Evolutionary conservation across 345 rosid species (phyloP), one percentile per base, ranked within the genome.

Genomic region (thale cress (Arabidopsis thaliana)): DNA sequence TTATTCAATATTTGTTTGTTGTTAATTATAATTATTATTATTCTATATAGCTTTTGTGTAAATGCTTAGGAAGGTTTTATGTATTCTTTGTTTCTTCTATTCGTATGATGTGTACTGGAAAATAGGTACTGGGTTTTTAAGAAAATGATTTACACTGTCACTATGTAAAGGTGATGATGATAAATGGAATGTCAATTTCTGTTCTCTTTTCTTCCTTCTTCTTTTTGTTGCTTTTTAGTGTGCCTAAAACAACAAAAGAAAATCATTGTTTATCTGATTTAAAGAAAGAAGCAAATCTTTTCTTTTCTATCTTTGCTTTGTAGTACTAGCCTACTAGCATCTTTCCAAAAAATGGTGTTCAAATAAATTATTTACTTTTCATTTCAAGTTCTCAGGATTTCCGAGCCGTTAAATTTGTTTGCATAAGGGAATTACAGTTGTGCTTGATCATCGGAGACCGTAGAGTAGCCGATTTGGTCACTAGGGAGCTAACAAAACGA

Each of bases 1-100:
- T 55, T 61, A 69, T 76, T 76, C 71, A 76, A 76, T 76, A 69
- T 69, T 76, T 57, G 65, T 76, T 69, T 69, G 69, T 67, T 74
- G 67, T 67, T 67, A 25, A 65, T 74, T 75, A 59, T 45, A 37
- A 37, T 59, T 16, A 30, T 67, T 46, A 9, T 66, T 49, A 40
- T 45, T 55, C 56, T 63, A 63, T 28, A 59, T 67, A 60, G 74
- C 41, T 68, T 67, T 24, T 61, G 69, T 76, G 79, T 76, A 76
- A 69, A 76, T 76, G 74, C 52, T 40, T 69, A 67, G 69, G 56
- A 76, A 51, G 38, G 22, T 34, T 61, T 60, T 60, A 50, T 67
- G 20, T 63, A 60, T 61, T 76, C 50, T 76, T 69, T 76, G 40
- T 60, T 68, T 41, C 64, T 73, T 64, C 22, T 2, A 42, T 23